Conservation (phyloP, 495 filamentous ascomycete species). For the Cryomyces minteri region DNA sequence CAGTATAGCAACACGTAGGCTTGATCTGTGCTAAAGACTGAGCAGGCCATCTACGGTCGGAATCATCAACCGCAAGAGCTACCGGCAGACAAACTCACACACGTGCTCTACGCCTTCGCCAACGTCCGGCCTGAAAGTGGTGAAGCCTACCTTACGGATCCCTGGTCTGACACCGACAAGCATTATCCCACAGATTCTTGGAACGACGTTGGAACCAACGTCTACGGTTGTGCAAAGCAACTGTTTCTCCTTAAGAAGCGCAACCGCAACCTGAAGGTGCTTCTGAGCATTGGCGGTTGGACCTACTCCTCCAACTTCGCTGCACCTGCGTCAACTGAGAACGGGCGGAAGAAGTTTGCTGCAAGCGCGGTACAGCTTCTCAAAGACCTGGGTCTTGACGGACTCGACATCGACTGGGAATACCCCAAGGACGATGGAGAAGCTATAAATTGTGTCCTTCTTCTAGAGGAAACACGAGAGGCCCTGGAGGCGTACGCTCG, state of each 20-base stretch:
- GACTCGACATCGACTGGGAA: slow-evolving; percentile 54
- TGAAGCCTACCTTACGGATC: slow-evolving; percentile 67
- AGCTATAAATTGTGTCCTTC: slow-evolving; percentile 48
- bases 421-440: slow-evolving; percentile 37
- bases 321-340: slow-evolving; percentile 43
- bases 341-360: slow-evolving; percentile 51
- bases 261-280: slow-evolving; percentile 74
- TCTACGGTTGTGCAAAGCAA: slow-evolving; percentile 88
- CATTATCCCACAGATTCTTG: slow-evolving; percentile 69
- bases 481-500: slow-evolving; percentile 46
- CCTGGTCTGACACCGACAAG: slow-evolving; percentile 71
- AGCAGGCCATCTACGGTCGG: slow-evolving; percentile 67
- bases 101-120: slow-evolving; percentile 82
- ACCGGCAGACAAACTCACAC: slow-evolving; percentile 73
- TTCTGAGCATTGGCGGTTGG: slow-evolving; percentile 93
- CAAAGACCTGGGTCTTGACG: slow-evolving; percentile 44
- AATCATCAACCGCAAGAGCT: slow-evolving; percentile 76
- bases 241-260: slow-evolving; percentile 76
- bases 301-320: slow-evolving; percentile 83
- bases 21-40: not conserved
- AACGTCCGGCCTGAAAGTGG: slow-evolving; percentile 60
- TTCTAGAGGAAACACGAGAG: slow-evolving; percentile 46
- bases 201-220: slow-evolving; percentile 34
- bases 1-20: slow-evolving; percentile 1
- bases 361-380: slow-evolving; percentile 44